Percentiles rank a stretch among this genome's conserved stretches.
Evolutionary conservation across 2,329 filamentous ascomycete species (phyloP).

Genomic region (Exophiala sp.): DNA sequence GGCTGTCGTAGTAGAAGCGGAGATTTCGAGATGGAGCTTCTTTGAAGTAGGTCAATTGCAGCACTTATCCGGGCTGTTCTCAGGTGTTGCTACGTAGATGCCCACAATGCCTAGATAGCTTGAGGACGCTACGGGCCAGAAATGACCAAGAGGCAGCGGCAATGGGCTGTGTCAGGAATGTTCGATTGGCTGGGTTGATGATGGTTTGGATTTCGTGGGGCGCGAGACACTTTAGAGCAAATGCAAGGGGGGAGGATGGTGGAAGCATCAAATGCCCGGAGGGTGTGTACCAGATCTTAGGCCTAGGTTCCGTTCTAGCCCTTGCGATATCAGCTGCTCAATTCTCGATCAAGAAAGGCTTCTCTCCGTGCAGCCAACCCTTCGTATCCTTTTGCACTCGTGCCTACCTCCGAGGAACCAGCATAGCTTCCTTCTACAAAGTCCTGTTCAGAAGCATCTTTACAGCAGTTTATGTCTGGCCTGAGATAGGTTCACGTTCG

Average conservation of each 20-base stretch:
- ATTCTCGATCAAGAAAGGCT: too few species aligned
- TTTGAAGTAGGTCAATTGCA: background rate
- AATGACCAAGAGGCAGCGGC: constrained; percentile 4
- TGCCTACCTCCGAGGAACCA: background rate
- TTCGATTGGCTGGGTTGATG: constrained; percentile 7
- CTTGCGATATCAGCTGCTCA: too few species aligned
- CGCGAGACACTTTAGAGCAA: background rate
- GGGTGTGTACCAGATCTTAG: too few species aligned
- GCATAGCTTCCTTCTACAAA: background rate
- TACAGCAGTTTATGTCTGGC: constrained; percentile 3
- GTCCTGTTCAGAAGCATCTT: constrained; percentile 1
- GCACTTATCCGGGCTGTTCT: constrained; percentile 15
- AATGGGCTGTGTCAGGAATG: background rate
- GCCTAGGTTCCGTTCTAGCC: too few species aligned
- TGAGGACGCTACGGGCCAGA: constrained; percentile 2
- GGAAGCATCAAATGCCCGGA: too few species aligned
- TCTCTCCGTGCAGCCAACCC: too few species aligned
- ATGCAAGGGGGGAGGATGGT: background rate
- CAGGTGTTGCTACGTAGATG: background rate
- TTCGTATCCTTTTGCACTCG: background rate
- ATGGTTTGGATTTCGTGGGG: constrained; percentile 10
- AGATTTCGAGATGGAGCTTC: background rate
- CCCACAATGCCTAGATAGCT: background rate
- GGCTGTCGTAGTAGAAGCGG: constrained; percentile 9
- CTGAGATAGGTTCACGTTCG: constrained; percentile 11